These are phyloP conservation scores for Plasmodium gallinaceum DNA, from an alignment of 169 alveolate genomes.

Conservation along the genomic window DNA sequence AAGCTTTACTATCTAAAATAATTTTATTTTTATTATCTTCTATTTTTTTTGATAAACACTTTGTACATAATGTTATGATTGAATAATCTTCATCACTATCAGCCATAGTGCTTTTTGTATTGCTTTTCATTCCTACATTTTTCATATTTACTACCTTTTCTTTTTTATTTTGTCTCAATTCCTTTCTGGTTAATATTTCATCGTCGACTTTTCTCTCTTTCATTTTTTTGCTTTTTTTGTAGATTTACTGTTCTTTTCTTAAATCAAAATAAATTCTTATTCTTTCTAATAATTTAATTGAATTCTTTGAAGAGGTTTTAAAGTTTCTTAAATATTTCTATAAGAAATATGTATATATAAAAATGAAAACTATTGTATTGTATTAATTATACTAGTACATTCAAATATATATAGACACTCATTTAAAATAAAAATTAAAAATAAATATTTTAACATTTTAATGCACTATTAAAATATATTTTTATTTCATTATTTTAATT, in stretches of 20 bases:
- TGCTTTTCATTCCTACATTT: constrained; percentile 16
- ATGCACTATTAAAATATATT: too few relatives aligned
- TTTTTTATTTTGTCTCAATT: background rate
- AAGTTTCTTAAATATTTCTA: too few relatives aligned
- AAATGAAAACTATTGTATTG: too few relatives aligned
- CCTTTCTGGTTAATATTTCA: background rate
- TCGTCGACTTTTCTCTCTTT: constrained; percentile 28
- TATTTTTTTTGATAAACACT: constrained; percentile 51
- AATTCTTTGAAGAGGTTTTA: too few relatives aligned
- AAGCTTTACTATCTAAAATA: constrained; percentile 52
- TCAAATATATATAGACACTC: too few relatives aligned
- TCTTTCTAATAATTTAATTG: too few relatives aligned
- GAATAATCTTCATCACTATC: constrained; percentile 71
- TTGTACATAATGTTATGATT: constrained; percentile 55
- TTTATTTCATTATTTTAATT: too few relatives aligned
- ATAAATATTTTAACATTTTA: too few relatives aligned
- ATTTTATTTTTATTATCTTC: constrained; percentile 51
- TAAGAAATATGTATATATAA: too few relatives aligned
- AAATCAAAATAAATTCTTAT: too few relatives aligned
- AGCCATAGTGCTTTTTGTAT: constrained; percentile 58
- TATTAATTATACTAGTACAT: too few relatives aligned
- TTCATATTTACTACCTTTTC: constrained; percentile 2
- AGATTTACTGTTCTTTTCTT: background rate
- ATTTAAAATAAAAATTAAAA: too few relatives aligned
- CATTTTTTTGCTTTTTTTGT: background rate